Percentiles rank a stretch among this genome's conserved stretches.
These are phyloP conservation scores for Melaleuca alternifolia DNA, from an alignment of 345 rosid genomes.

Conservation along the genomic window DNA sequence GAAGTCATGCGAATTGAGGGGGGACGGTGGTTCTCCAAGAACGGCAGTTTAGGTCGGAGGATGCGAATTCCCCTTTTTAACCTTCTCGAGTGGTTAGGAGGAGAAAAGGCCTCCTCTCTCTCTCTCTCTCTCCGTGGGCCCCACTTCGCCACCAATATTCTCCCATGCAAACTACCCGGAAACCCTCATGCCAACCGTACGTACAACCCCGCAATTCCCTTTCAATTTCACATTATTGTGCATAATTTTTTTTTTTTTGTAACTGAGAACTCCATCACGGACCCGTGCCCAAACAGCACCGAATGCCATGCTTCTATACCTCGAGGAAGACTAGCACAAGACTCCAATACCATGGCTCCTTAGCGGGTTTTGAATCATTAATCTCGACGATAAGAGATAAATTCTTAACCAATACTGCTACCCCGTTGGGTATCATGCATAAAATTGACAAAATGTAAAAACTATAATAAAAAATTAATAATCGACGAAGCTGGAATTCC, in stretches of 20 bases:
- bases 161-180: background rate
- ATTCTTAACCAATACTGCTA: too few species aligned
- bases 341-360: too few species aligned
- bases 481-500: background rate
- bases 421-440: too few species aligned
- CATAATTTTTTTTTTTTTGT: too few species aligned
- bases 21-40: background rate
- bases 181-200: background rate
- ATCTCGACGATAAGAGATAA: too few species aligned
- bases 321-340: too few species aligned
- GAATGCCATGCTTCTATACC: too few species aligned
- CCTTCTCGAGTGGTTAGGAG: background rate
- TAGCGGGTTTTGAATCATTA: too few species aligned
- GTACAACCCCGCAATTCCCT: background rate
- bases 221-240: background rate
- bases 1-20: background rate
- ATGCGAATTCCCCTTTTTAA: background rate
- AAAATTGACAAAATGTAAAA: background rate
- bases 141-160: background rate
- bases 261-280: too few species aligned
- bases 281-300: too few species aligned
- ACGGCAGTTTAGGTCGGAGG: background rate
- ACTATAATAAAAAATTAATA: fast-evolving
- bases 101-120: background rate
- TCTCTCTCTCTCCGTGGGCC: background rate